Evolutionary conservation across 139 green algal genomes (phyloP).

Genomic region (Asterochloris erici): DNA sequence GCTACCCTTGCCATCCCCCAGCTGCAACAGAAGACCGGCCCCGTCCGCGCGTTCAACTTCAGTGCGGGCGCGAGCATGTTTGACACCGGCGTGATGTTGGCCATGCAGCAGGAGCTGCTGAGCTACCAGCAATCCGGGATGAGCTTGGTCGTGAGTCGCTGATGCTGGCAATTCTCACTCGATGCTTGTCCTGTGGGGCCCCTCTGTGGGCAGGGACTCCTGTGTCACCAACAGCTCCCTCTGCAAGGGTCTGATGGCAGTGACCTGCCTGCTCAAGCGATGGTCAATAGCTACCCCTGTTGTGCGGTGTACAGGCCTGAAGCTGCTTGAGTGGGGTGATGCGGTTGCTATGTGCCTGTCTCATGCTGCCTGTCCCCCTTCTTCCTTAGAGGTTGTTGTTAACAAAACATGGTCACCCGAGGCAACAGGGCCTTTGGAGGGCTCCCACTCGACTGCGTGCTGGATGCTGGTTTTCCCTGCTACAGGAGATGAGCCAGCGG

Average conservation of each 20-base stretch:
- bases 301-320: no score
- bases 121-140: conserved; percentile 22
- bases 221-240: no score
- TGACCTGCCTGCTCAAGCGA: neutral
- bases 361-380: neutral
- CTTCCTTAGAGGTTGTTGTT: neutral
- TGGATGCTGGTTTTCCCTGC: neutral
- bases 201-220: no score
- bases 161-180: neutral
- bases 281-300: no score
- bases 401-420: neutral
- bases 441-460: neutral
- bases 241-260: neutral
- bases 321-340: no score
- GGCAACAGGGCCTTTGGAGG: neutral
- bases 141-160: conserved; percentile 13
- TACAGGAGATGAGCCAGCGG: conserved; percentile 28
- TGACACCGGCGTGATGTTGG: conserved; percentile 16
- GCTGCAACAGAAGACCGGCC: no score
- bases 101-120: conserved; percentile 15
- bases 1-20: no score
- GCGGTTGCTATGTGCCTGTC: neutral
- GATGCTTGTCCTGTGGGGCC: neutral
- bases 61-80: conserved; percentile 20
- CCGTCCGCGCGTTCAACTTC: conserved; percentile 14